Evolutionary conservation across 1,284 basidiomycete genomes (phyloP), one percentile per base, ranked within the genome.

Genomic region (Cystobasidiaceae sp.): DNA sequence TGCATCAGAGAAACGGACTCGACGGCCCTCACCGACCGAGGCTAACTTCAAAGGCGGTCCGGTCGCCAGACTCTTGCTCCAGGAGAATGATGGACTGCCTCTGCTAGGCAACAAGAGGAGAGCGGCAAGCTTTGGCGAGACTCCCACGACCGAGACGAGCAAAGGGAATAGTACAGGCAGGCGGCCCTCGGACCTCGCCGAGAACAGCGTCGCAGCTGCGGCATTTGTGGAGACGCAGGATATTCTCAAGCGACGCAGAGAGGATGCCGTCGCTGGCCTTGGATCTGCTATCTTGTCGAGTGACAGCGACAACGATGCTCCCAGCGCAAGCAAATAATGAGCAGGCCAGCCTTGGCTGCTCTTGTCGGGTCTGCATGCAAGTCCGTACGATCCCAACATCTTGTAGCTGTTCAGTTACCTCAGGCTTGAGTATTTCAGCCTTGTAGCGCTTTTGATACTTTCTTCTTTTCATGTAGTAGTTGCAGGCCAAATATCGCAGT

Each of bases 171-270:
- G 15, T 49, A 66, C 1, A 25, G 55, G 34, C 41, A 55, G 57
- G 30, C 19, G 28, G 45, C 46, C 68, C 7, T 67, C 71, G 2
- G 68, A 67, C n/a, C 65, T 71, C 4, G 66, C 71, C 2, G 72
- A 73, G 11, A 70, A 68, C 39, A 72, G 73, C 23, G 62, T 71
- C 2, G 45, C 69, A 9, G 70, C 74, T 57, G 49, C 57, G 15
- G 68, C 70, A 6, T 72, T 78, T 33, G 73, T 78, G 13, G 73
- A 75, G 27, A 74, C 76, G 27, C 72, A 71, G 28, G 70, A 69
- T 15, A 43, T 78, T 45, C 59, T 78, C 48, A 67, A 71, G 25
- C 65, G 76, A 27, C 66, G 77, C 25, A 67, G 75, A 30, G 75
- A 76, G 28, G 76, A 77, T 25, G 73, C 73, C 21, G 67, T 76